Evolutionary conservation across 441 rosid species (phyloP).

Genomic region (Croton laevigatus): DNA sequence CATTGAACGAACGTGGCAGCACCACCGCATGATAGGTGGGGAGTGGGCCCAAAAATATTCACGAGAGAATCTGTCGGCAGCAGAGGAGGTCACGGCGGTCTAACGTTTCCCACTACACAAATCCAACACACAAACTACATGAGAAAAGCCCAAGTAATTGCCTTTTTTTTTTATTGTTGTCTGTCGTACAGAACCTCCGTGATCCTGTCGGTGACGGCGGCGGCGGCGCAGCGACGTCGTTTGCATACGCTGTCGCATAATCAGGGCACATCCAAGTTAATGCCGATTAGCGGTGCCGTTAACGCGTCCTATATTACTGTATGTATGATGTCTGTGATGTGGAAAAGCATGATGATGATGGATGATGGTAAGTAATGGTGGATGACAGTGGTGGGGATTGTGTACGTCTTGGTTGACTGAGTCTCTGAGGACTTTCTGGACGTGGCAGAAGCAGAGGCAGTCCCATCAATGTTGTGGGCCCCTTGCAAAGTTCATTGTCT

Average conservation of each 20-base stretch:
- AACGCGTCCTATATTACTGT: neutral
- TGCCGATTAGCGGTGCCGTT: conserved; percentile 18
- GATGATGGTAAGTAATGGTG: neutral
- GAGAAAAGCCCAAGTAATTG: neutral
- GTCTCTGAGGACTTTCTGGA: neutral
- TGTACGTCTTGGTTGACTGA: neutral
- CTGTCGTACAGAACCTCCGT: conserved; percentile 28
- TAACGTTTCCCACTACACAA: conserved; percentile 10
- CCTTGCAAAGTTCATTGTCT: conserved; percentile 14
- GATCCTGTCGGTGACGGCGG: conserved; percentile 23
- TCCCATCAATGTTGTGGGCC: conserved; percentile 20
- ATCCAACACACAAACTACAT: neutral
- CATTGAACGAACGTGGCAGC: conserved; percentile 13
- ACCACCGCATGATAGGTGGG: neutral
- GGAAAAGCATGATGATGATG: too few relatives aligned
- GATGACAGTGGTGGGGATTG: neutral
- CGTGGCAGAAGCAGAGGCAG: neutral
- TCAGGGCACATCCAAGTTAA: too few relatives aligned
- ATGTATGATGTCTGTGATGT: neutral
- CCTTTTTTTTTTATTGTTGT: neutral
- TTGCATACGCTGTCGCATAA: neutral
- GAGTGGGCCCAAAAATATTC: neutral
- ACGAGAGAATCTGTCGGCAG: conserved; percentile 35
- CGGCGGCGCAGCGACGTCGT: conserved; percentile 24
- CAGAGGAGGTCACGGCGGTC: conserved; percentile 33